A percentile compares a stretch with the other conserved stretches of the same genome.
phyloP scores from a whole-genome alignment of 345 rosid genomes.

The Eucalyptus cladocalyx region DNA sequence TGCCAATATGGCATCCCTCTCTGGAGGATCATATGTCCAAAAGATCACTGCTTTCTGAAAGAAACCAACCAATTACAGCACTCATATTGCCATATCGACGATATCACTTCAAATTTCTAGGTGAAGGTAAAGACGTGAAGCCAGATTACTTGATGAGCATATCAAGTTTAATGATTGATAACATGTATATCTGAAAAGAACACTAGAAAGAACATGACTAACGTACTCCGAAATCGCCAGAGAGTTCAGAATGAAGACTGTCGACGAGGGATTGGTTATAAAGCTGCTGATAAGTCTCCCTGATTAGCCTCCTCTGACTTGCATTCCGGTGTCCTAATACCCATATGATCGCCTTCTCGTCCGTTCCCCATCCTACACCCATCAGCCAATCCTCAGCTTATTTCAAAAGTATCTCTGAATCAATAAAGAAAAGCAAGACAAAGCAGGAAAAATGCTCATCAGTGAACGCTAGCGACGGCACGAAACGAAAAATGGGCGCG shows the following conservation, averaged over 20 bases:
- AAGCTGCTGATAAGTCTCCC: constrained; percentile 48
- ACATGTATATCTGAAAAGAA: background rate
- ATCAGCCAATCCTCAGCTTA: background rate
- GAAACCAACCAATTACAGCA: background rate
- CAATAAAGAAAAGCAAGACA: background rate
- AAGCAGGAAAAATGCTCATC: background rate
- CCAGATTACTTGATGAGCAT: background rate
- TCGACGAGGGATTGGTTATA: constrained; percentile 50
- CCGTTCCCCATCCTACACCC: constrained; percentile 62
- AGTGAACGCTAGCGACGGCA: background rate
- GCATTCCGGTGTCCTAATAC: constrained; percentile 65
- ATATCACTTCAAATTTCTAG: background rate
- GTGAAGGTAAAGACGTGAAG: background rate
- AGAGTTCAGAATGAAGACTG: constrained; percentile 51
- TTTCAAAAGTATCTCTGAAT: background rate
- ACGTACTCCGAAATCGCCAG: constrained; percentile 71
- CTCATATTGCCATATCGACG: background rate
- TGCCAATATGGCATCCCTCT: constrained; percentile 76
- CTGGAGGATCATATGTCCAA: constrained; percentile 71
- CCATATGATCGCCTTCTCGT: constrained; percentile 48
- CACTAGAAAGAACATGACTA: background rate
- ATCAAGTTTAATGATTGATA: background rate
- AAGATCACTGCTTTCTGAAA: constrained; percentile 58
- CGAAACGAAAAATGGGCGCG: background rate
- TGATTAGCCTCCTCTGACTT: constrained; percentile 56